Percentiles rank a stretch among this genome's conserved stretches.
These are phyloP conservation scores for Ambrosiella cleistominuta DNA, from an alignment of 2,329 filamentous ascomycete genomes.

Conservation along the genomic window DNA sequence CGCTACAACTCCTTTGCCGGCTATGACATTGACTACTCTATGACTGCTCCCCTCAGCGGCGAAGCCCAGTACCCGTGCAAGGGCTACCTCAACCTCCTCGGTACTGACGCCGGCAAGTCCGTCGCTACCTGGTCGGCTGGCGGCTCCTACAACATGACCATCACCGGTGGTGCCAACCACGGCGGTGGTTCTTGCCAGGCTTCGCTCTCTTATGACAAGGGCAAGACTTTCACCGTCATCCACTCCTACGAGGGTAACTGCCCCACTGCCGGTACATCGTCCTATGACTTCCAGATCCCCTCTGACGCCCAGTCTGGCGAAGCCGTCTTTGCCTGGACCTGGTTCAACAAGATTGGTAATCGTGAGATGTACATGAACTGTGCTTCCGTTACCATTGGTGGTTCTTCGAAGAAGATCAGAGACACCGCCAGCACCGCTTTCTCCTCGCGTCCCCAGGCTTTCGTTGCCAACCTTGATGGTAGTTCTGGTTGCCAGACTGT, in stretches of 20 bases:
- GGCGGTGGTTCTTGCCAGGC: slow-evolving; percentile 62
- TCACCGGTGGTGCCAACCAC: slow-evolving; percentile 46
- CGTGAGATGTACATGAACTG: slow-evolving; percentile 83
- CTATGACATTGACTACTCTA: slow-evolving; percentile 48
- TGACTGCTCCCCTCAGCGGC: slow-evolving; percentile 50
- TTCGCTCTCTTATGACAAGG: slow-evolving; percentile 55
- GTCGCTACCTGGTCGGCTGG: slow-evolving; percentile 47
- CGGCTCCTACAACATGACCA: slow-evolving; percentile 41
- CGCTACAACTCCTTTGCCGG: slow-evolving; percentile 32
- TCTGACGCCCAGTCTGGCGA: slow-evolving; percentile 40
- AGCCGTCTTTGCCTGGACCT: slow-evolving; percentile 57
- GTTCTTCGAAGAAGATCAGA: slow-evolving; percentile 17
- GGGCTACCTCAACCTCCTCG: slow-evolving; percentile 35
- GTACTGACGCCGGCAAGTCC: slow-evolving; percentile 30
- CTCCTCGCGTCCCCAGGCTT: slow-evolving; percentile 44
- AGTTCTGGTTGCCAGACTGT: slow-evolving; percentile 34
- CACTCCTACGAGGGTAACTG: slow-evolving; percentile 39
- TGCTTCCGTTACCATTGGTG: slow-evolving; percentile 46
- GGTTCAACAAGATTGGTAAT: slow-evolving; percentile 62
- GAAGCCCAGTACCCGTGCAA: slow-evolving; percentile 64
- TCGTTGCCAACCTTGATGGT: slow-evolving; percentile 50
- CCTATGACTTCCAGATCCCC: slow-evolving; percentile 50
- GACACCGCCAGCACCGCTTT: slow-evolving; percentile 23
- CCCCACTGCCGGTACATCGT: slow-evolving; percentile 27
- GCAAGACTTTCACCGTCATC: slow-evolving; percentile 51